Percentiles rank a stretch among this genome's conserved stretches.
phyloP scores from a whole-genome alignment of 2,329 filamentous ascomycete species.

The Annulohypoxylon truncatum region DNA sequence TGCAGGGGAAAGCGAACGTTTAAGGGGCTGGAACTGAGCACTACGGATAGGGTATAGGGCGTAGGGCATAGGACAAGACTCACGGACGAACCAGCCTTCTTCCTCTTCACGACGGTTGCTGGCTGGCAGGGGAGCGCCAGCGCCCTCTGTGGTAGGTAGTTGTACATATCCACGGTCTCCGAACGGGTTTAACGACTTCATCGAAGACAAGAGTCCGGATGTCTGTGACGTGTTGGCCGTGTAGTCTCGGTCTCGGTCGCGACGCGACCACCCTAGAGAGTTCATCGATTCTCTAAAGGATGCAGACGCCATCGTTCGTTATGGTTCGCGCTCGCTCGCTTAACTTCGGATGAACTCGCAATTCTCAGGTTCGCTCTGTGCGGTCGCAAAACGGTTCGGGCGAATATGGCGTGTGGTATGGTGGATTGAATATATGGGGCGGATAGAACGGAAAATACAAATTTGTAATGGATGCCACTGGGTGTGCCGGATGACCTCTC shows the following conservation, averaged over 20 bases:
- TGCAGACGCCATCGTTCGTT: conserved; percentile 77
- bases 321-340: conserved; percentile 2
- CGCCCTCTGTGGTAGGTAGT: conserved; percentile 84
- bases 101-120: conserved; percentile 90
- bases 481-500: conserved; percentile 42
- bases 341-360: conserved; percentile 27
- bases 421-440: conserved; percentile 29
- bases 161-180: conserved; percentile 86
- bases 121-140: conserved; percentile 87
- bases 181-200: conserved; percentile 91
- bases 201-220: conserved; percentile 80
- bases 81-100: conserved; percentile 94
- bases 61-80: conserved; percentile 64
- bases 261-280: conserved; percentile 92
- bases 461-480: conserved; percentile 42
- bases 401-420: conserved; percentile 32
- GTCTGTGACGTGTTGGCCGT: conserved; percentile 78
- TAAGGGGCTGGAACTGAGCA: conserved; percentile 40
- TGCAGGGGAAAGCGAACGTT: conserved; percentile 56
- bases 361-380: conserved; percentile 9
- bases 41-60: conserved; percentile 48
- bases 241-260: conserved; percentile 78
- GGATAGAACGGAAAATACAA: conserved; percentile 32
- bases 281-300: conserved; percentile 96
- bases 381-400: conserved; percentile 33